Base-by-base conservation (phyloP, 805 yeast genomes). In the Yarrowia porcina region DNA sequence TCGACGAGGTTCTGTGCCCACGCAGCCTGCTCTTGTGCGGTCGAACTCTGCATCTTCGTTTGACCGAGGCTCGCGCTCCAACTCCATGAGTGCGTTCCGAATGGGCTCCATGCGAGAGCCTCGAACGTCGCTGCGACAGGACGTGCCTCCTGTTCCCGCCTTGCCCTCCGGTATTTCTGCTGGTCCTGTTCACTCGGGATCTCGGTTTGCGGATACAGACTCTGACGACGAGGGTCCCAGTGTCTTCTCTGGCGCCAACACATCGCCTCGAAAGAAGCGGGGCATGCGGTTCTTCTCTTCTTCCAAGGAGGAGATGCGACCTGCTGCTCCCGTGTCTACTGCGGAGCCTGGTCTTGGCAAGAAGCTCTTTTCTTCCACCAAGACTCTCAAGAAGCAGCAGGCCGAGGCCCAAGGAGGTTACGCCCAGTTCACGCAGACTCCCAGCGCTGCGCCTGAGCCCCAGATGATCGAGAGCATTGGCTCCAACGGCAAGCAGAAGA, bases 81-180 rank as follows among this genome's bases (percentile, higher is more conserved):
- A 41, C 38, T 25, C 47, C 30, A 41, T 41, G 49, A 41, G 61
- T 21, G 61, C 49, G n/a, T 56, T 56, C 61, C 47, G 61, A 39
- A 39, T 56, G 49, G 61, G 61, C 28, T 56, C 61, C 30, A 39
- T 56, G 61, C 61, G 61, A 7, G 61, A 41, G 49, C 59, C 59
- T 17, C 59, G 59, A 17, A 49, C 56, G 18, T n/a, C 59, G 23
- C 59, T 52, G 42, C 59, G 59, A 7, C 42, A 35, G 33, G 59
- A 52, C 59, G 59, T 49, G 39, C 56, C 56, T 21, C 56, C 56
- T 15, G 39, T 49, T 39, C 56, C 56, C 8, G 39, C 56, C 39
- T 4, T 49, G 45, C 60, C 42, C 11, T 23, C 61, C 28, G 25
- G 18, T 7, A 15, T 56, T 10, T 33, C 59, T 4, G 20, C 61